A percentile compares a stretch with the other conserved stretches of the same genome.
Evolutionary conservation across 2,329 filamentous ascomycete genomes (phyloP).

Genomic region (Davidsoniella neocaledoniae): DNA sequence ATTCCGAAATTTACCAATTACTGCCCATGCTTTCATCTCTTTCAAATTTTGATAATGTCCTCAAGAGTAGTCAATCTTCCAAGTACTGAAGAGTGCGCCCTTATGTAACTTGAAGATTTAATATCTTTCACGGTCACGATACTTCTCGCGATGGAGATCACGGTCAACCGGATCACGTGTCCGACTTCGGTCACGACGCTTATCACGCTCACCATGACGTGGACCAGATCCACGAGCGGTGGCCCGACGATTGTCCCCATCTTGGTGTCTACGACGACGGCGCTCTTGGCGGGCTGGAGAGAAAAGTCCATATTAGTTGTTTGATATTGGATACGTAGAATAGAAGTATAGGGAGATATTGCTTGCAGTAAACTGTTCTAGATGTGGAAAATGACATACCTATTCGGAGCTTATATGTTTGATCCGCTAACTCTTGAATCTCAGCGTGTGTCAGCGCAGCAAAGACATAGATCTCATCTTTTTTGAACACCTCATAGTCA

Average conservation of each 20-base stretch:
- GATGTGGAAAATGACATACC: slow-evolving; percentile 31
- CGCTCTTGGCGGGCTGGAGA: no score
- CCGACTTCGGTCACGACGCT: slow-evolving; percentile 5
- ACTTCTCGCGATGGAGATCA: slow-evolving; percentile 12
- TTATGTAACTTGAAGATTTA: background rate
- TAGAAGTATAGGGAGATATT: no score
- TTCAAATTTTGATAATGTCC: no score
- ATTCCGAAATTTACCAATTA: no score
- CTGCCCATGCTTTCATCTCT: no score
- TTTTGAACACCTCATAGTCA: slow-evolving; percentile 71
- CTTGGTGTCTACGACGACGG: no score
- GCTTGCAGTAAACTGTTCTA: no score
- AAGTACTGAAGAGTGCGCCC: no score
- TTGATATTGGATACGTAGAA: no score
- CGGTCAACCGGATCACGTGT: slow-evolving; percentile 6
- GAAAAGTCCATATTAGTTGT: no score
- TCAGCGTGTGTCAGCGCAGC: slow-evolving; percentile 76
- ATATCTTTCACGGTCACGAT: slow-evolving; percentile 9
- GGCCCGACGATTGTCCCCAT: background rate
- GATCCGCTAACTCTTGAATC: slow-evolving; percentile 71
- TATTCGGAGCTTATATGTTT: slow-evolving; percentile 61
- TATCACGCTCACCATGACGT: slow-evolving; percentile 1
- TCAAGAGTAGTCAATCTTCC: no score
- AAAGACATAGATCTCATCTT: slow-evolving; percentile 80
- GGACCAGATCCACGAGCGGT: slow-evolving; percentile 14